A percentile compares a stretch with the other conserved stretches of the same genome.
Conservation (phyloP, 2,329 filamentous ascomycete species). For the Proliferodiscus dingleyae region DNA sequence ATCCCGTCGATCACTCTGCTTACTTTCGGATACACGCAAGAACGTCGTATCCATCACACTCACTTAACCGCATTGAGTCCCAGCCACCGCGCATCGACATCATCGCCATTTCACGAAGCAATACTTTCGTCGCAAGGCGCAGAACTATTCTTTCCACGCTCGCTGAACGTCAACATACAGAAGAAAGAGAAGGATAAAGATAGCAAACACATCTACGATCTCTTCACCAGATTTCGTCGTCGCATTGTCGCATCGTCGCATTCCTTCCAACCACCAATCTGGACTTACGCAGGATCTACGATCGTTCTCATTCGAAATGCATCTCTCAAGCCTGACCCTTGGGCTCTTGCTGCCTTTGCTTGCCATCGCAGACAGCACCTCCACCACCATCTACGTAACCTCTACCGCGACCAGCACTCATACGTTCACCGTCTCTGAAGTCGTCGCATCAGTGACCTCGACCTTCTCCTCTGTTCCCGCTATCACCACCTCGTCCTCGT, state of each 20-base stretch:
- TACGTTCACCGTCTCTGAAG: slow-evolving; percentile 47
- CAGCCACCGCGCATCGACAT: too few relatives aligned
- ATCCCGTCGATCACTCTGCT: too few relatives aligned
- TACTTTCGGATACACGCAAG: slow-evolving; percentile 14
- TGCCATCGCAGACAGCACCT: slow-evolving; percentile 39
- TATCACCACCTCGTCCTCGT: neutral
- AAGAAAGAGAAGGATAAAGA: too few relatives aligned
- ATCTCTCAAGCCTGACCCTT: slow-evolving; percentile 41
- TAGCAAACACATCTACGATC: neutral
- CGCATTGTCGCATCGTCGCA: slow-evolving; percentile 14
- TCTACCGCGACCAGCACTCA: slow-evolving; percentile 47
- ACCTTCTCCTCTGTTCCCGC: slow-evolving; percentile 17
- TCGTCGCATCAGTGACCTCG: slow-evolving; percentile 35
- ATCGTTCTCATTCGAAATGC: slow-evolving; percentile 32
- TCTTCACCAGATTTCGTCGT: neutral
- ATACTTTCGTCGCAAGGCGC: too few relatives aligned
- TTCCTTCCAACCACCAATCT: slow-evolving; percentile 5
- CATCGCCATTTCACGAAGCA: too few relatives aligned
- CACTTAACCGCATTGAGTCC: neutral
- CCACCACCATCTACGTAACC: slow-evolving; percentile 37
- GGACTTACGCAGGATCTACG: neutral
- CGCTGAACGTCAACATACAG: too few relatives aligned
- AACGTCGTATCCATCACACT: slow-evolving; percentile 16
- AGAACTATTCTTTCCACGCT: too few relatives aligned
- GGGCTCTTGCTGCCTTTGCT: slow-evolving; percentile 49